Conservation (phyloP, 768 basidiomycete genomes). For the Collybiopsis confluens region DNA sequence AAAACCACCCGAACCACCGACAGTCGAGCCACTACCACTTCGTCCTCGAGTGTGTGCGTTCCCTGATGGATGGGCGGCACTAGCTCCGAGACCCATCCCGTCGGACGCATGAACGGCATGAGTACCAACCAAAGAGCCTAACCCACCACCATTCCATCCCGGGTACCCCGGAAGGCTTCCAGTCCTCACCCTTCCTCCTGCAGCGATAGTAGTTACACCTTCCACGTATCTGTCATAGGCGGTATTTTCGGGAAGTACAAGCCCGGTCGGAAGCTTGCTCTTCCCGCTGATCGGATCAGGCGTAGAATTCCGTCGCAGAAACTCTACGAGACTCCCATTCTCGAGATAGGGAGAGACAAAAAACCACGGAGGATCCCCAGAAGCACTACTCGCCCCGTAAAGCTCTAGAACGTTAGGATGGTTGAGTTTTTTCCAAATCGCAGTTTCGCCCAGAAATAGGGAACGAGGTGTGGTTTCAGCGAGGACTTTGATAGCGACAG, state of each 20-base stretch:
- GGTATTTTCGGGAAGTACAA: not conserved
- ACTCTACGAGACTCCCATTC: conserved; percentile 60
- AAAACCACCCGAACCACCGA: not conserved
- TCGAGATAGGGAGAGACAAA: conserved; percentile 72
- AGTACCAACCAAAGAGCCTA: not conserved
- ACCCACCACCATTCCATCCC: conserved; percentile 8
- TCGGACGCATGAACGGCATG: not conserved
- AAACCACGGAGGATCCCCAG: conserved; percentile 71
- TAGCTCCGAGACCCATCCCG: not conserved
- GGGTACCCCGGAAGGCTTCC: conserved; percentile 12
- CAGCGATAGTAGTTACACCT: not conserved
- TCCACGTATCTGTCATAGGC: not conserved
- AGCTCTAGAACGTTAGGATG: conserved; percentile 73
- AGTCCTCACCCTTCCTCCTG: conserved; percentile 15
- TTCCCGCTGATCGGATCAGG: not conserved
- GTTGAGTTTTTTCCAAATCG: conserved; percentile 64
- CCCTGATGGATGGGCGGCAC: not conserved
- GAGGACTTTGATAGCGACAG: conserved; percentile 72
- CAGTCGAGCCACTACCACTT: conserved; percentile 7
- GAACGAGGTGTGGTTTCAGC: conserved; percentile 54
- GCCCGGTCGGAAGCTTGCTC: not conserved
- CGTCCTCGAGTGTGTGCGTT: not conserved
- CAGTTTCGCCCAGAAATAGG: conserved; percentile 67
- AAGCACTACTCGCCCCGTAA: conserved; percentile 72
- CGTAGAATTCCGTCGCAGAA: conserved; percentile 27